Evolutionary conservation across 495 filamentous ascomycete genomes (phyloP).

Genomic region (Neurospora tetrasperma): DNA sequence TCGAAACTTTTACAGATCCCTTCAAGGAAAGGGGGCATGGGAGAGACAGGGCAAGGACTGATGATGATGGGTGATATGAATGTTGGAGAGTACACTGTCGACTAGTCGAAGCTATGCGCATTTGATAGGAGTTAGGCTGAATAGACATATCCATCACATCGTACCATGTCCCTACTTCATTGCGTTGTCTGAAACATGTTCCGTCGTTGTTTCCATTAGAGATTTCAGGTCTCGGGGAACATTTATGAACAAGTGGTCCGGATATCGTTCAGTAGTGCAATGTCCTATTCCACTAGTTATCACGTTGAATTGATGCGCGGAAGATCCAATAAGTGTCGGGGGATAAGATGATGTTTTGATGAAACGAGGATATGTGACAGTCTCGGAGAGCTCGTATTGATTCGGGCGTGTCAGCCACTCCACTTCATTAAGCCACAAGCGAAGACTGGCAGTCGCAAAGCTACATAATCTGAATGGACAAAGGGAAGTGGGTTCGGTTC

Average conservation of each 20-base stretch:
- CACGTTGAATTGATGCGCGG: not conserved
- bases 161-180: not conserved
- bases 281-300: not conserved
- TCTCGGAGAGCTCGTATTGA: not conserved
- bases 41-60: not conserved
- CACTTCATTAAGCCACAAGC: not conserved
- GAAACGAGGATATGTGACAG: not conserved
- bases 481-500: not conserved
- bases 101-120: not conserved
- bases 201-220: not conserved
- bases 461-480: not conserved
- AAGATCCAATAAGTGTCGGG: not conserved
- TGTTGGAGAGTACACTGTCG: not conserved
- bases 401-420: not conserved
- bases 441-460: not conserved
- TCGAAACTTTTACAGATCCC: not conserved
- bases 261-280: not conserved
- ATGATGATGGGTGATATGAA: not conserved
- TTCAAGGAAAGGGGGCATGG: not conserved
- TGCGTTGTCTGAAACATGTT: not conserved
- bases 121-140: not conserved
- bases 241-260: not conserved
- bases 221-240: rapidly evolving
- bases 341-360: not conserved
- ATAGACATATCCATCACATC: not conserved